A percentile compares a stretch with the other conserved stretches of the same genome.
Evolutionary conservation across 352 stramenopile genomes (phyloP).

Genomic region (Phytophthora gonapodyides): DNA sequence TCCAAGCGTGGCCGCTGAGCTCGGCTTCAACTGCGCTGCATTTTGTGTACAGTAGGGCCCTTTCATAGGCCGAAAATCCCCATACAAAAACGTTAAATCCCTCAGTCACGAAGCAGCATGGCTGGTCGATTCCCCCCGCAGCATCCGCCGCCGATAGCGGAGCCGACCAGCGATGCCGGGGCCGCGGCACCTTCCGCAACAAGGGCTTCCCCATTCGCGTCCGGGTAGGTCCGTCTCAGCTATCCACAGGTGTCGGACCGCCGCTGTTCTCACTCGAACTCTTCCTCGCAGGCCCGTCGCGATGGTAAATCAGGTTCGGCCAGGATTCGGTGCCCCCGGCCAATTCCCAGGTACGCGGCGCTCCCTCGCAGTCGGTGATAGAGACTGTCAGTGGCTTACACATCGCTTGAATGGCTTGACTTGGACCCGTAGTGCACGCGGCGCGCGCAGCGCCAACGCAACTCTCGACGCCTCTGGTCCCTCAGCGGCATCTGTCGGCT

Average conservation of each 20-base stretch:
- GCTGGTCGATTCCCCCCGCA: slow-evolving; percentile 25
- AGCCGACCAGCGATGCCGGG: slow-evolving; percentile 5
- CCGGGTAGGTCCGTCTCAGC: slow-evolving; percentile 17
- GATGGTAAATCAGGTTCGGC: slow-evolving; percentile 45
- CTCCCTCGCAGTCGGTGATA: neutral
- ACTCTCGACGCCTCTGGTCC: slow-evolving; percentile 61
- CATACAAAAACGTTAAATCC: neutral
- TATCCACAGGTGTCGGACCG: neutral
- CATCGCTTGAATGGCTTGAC: neutral
- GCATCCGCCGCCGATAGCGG: slow-evolving; percentile 5
- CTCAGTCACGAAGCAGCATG: slow-evolving; percentile 7
- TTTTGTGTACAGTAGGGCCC: too few species aligned
- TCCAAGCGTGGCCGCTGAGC: neutral
- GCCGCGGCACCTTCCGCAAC: slow-evolving; percentile 4
- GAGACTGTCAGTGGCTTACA: neutral
- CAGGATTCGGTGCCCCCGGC: slow-evolving; percentile 23
- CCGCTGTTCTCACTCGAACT: slow-evolving; percentile 6
- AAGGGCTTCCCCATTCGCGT: slow-evolving; percentile 34
- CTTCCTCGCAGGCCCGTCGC: slow-evolving; percentile 36
- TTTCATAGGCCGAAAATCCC: slow-evolving; percentile 1
- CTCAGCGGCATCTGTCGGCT: slow-evolving; percentile 38
- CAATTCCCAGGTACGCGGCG: slow-evolving; percentile 30
- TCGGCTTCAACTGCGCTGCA: too few species aligned
- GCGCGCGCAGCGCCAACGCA: slow-evolving; percentile 56
- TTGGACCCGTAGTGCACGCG: slow-evolving; percentile 34